These are phyloP conservation scores for Kluyveromyces dobzhanskii DNA, from an alignment of 805 yeast species.

Conservation along the genomic window DNA sequence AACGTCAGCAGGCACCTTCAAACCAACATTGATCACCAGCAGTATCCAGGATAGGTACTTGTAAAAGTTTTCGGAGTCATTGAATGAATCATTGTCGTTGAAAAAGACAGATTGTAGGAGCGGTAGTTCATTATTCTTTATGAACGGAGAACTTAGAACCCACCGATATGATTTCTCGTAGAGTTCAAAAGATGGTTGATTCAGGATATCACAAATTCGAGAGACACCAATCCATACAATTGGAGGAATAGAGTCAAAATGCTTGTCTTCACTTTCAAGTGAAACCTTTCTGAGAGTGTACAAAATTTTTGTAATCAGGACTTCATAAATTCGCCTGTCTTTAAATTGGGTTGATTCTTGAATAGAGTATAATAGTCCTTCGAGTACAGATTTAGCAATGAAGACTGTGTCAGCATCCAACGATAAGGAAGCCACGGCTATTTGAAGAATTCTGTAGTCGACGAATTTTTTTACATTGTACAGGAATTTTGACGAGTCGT, in stretches of 20 bases:
- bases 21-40: conserved; percentile 38
- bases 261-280: conserved; percentile 11
- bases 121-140: conserved; percentile 38
- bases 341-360: conserved; percentile 39
- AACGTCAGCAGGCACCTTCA: conserved; percentile 43
- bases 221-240: conserved; percentile 49
- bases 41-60: conserved; percentile 63
- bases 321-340: conserved; percentile 47
- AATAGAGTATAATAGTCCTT: conserved; percentile 36
- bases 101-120: conserved; percentile 29
- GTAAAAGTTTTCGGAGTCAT: conserved; percentile 42
- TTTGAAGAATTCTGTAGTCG: conserved; percentile 45
- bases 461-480: conserved; percentile 50
- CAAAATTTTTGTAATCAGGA: conserved; percentile 39
- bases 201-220: conserved; percentile 46
- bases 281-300: conserved; percentile 24
- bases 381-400: conserved; percentile 38
- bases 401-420: conserved; percentile 20
- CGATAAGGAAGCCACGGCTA: conserved; percentile 38
- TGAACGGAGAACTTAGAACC: conserved; percentile 40
- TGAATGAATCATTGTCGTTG: conserved; percentile 19
- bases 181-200: conserved; percentile 64
- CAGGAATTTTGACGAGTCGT: conserved; percentile 17
- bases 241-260: conserved; percentile 30
- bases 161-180: conserved; percentile 66